Evolutionary conservation across 2,329 filamentous ascomycete genomes (phyloP), one percentile per base, ranked within the genome.

Genomic region (Sporothrix inflata): DNA sequence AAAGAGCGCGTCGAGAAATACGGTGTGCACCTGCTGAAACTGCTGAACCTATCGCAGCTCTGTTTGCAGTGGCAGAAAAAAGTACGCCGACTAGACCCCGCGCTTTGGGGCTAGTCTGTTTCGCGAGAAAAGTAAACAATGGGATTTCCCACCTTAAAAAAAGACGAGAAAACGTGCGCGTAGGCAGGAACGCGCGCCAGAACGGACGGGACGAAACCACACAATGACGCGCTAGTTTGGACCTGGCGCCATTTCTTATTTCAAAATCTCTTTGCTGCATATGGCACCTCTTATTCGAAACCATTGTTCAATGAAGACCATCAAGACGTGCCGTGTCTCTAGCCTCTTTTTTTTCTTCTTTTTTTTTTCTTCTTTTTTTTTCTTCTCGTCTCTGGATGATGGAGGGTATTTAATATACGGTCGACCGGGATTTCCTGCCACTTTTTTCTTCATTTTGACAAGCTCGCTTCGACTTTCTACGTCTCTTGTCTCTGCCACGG

Each of bases 51-150:
- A 68, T 68, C 65, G 47, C 65, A 68, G 65, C 19, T 24, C 65
- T n/a, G 27, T n/a, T 49, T 47, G 42, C 19, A 24, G 45, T 40
- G 63, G 65, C 65, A 51, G 47, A 45, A 65, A 67, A 67, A 38
- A 24, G 42, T 6, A 67, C 65, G 38, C 11, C n/a, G 9, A 34
- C 21, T 38, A 30, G 55, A 65, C 55, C 53, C 68, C 55, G 68
- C 40, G 55, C 27, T 45, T n/a, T 34, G 53, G 38, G 40, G 30
- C 65, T 71, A 69, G 47, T 12, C 68, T 53, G 24, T 45, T 69
- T 72, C 49, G 65, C 66, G 61, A 38, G 45, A 30, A 69, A 72
- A 72, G 74, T 74, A 74, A 73, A 74, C 72, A 74, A 71, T 57
- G 9, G 24, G 40, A 5, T 47, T 47, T 42, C 21, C 3, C 38